Evolutionary conservation across 805 yeast species (phyloP), one percentile per base, ranked within the genome.

Genomic region (Ogataea degrootiae): DNA sequence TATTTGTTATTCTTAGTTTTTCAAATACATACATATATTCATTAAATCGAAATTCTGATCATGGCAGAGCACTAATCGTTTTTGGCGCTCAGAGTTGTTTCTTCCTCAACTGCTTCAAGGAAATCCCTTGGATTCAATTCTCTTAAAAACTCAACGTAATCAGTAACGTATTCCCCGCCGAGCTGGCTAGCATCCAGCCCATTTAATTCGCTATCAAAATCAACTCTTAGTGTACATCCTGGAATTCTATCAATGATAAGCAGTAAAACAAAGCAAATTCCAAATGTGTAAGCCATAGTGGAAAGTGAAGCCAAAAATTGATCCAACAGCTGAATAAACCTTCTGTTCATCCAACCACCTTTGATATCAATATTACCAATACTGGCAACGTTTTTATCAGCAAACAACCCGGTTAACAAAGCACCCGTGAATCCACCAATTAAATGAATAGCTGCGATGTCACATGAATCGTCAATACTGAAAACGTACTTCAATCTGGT

Each of bases 401-500:
- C 96, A 58, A 90, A 88, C 0, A 90, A 58, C 0, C 88, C 97
- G 54, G 85, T 86, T 71, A 87, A 84, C 16, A 90, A 48, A 42
- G 87, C 73, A 0, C 97, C 97, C 37, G 89, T 75, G 42, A 87
- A 70, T 15, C 97, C 97, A 0, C 96, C 97, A 55, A 89, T 73
- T 36, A 96, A 96, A 82, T 90, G 97, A 76, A 89, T 96, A 7
- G 96, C 96, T 63, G 88, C 77, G 45, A 87, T 80, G 80, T 90
- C 97, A 58, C 89, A 71, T 2, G 96, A 83, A 67, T 90, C 97
- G 64, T 90, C 97, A 45, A 89, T 85, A 49, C 77, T 75, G 47
- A 84, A 69, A 49, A 86, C 66, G 65, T 82, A 87, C 67, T 91
- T 90, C 62, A 91, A 69, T 60, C 88, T 83, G 37, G 96, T 88